Evolutionary conservation across 1,139 yeast genomes (phyloP), one percentile per base, ranked within the genome.

Genomic region (Geotrichum aggregatum): DNA sequence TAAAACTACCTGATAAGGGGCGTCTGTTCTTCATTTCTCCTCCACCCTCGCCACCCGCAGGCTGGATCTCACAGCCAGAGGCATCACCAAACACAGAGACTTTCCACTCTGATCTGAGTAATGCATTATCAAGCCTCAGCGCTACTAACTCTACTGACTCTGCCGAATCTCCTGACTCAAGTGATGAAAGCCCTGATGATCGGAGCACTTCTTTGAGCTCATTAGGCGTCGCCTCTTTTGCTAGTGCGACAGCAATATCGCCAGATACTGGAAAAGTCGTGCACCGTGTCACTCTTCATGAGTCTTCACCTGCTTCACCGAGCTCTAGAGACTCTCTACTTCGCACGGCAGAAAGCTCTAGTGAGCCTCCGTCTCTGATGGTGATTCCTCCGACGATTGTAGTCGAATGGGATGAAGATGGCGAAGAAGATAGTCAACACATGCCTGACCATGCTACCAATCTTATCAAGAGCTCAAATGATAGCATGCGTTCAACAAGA

Each of bases 41-140:
- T 1, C 77, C 77, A 7, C 72, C 75, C 4, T 67, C 73, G 35
- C 77, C 77, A 1, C 76, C 76, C 0, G 68, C 63, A 4, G 76
- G 70, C 26, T 74, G 77, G 77, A 65, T 59, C 40, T 59, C 66
- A 7, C 44, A 54, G 24, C 54, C 55, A 11, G 77, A 73, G 55
- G 71, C 64, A n/a, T 68, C 67, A 28, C 77, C 77, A 13, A 52
- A 54, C 19, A 51, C 51, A 6, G 54, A 51, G 18, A 40, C 53
- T 14, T 54, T 54, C 35, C 51, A 48, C 26, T 33, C 50, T 2
- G 61, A 59, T 33, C 50, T 63, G 33, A 50, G 56, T 22, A 50
- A 50, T 11, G 63, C 64, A 7, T 49, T 63, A 30, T 34, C 24
- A n/a, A 22, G 13, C 7, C 41, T 50, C 24, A 35, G 50, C 26